Base-by-base conservation (phyloP, 1,139 yeast species). In the Suzukiozyma palmioleophila region DNA sequence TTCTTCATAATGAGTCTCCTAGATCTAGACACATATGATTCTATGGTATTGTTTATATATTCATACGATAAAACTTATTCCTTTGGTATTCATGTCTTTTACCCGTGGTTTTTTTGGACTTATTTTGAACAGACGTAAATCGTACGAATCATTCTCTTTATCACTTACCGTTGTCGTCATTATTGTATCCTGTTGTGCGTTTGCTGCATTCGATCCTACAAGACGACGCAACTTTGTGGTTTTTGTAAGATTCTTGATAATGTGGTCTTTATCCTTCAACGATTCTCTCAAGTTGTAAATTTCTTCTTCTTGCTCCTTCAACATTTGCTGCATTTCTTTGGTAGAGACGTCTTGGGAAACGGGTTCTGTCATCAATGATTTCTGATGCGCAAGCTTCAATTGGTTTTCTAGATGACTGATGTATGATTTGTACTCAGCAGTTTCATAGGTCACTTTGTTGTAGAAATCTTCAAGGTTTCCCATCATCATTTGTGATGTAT, bases 181-280 rank as follows among this genome's bases (percentile, higher is more conserved):
- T 2, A 21, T 33, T 32, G 14, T 4, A 13, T 30, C 34, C 14
- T 37, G 37, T 12, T 11, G n/a, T 13, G 12, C 31, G 14, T 40
- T 36, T 22, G 36, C 26, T 21, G 35, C 31, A 36, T 41, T 59
- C 9, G 71, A 57, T 33, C 69, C 77, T 14, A 68, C 74, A 35
- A 72, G 51, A 36, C 73, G 69, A 28, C 84, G 66, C 37, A 78
- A 61, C 46, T 78, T 67, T 29, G 77, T 69, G 1, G 83, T 75
- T 41, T 81, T 76, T 33, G 81, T 79, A 36, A 89, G 66, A 8
- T 94, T 89, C 46, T 77, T 77, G 41, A 89, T 86, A 46, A 89
- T 81, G 38, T 82, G 81, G 50, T 88, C 95, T 57, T 88, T 89
- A 49, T 72, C 78, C 39, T 75, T 73, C 38, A 86, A 60, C 37